These are phyloP conservation scores for Suhomyces anneliseae DNA, from an alignment of 1,139 yeast genomes.

Conservation along the genomic window DNA sequence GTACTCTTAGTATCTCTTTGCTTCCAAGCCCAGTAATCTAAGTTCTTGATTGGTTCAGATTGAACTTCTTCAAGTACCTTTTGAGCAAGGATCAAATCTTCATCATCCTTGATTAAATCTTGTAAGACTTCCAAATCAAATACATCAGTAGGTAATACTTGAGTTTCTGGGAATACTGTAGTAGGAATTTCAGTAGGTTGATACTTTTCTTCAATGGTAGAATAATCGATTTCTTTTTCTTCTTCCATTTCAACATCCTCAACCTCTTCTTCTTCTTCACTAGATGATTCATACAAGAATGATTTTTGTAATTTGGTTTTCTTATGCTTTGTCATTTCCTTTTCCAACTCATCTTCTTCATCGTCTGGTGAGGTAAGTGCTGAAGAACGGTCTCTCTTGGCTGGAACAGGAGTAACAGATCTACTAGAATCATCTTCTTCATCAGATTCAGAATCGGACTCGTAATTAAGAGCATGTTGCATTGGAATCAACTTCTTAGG, in stretches of 20 bases:
- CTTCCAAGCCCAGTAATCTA: slow-evolving; percentile 72
- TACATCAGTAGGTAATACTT: slow-evolving; percentile 22
- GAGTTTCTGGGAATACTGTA: slow-evolving; percentile 52
- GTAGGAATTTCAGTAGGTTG: slow-evolving; percentile 49
- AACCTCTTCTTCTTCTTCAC: slow-evolving; percentile 6
- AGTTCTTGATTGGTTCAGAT: slow-evolving; percentile 33
- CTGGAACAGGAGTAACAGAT: slow-evolving; percentile 41
- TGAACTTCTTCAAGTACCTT: slow-evolving; percentile 38
- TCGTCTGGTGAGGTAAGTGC: slow-evolving; percentile 26
- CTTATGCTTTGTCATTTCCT: slow-evolving; percentile 17
- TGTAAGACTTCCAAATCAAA: slow-evolving; percentile 56
- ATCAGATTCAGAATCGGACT: slow-evolving; percentile 40
- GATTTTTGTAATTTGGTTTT: slow-evolving; percentile 21
- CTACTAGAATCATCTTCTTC: slow-evolving; percentile 45
- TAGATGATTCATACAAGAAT: slow-evolving; percentile 26
- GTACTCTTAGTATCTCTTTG: slow-evolving; percentile 34
- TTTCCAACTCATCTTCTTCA: slow-evolving; percentile 24
- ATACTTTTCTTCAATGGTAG: slow-evolving; percentile 37
- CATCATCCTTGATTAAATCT: slow-evolving; percentile 63
- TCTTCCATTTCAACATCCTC: slow-evolving; percentile 13
- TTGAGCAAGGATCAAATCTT: slow-evolving; percentile 60
- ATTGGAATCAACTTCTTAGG: slow-evolving; percentile 51
- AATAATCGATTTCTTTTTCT: slow-evolving; percentile 20
- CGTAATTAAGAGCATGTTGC: slow-evolving; percentile 70
- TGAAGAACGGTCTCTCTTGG: slow-evolving; percentile 22